Evolutionary conservation across 352 stramenopile genomes (phyloP), one percentile per base, ranked within the genome.

Genomic region (Globisporangium solare): DNA sequence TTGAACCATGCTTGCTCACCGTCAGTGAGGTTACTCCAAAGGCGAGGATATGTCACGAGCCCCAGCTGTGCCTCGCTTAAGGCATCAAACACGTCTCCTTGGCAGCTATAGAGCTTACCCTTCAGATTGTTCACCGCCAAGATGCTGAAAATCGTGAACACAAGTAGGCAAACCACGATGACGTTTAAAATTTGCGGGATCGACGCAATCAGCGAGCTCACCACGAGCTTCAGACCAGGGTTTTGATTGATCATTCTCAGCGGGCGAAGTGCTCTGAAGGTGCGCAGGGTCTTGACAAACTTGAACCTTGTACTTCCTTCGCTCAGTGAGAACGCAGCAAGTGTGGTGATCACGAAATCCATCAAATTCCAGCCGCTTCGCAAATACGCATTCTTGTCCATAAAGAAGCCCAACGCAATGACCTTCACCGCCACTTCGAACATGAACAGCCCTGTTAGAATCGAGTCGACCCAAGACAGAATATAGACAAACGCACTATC

Each of bases 121-220:
- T 97, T 97, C 43, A 98, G 69, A 58, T 96, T 94, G 50, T 88
- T 95, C 2, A 97, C 88, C 10, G 85, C 89, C 24, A 96, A 18
- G 49, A 97, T 97, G 27, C 84, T 86, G 54, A 97, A 97, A 47
- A 97, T 87, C 2, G 76, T 71, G 54, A 92, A 96, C 2, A 95
- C 52, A 24, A 97, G 76, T 20, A 89, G 32, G 31, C 86, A 81
- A 5, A 97, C 60, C 39, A 95, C 76, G 22, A 95, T 75, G 11
- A 96, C 86, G 63, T 96, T 93, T 24, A 89, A 17, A 54, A 97
- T 86, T 18, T 82, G 65, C 8, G 85, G 83, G 10, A 97, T 85
- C 8, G 80, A 83, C 6, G 70, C 66, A 13, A 97, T 78, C 10
- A 97, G 57, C 13, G 89, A 83, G 48, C 58, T 92, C 22, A 96